Conservation (phyloP, 805 yeast genomes). For the Schwanniomyces yamadae region DNA sequence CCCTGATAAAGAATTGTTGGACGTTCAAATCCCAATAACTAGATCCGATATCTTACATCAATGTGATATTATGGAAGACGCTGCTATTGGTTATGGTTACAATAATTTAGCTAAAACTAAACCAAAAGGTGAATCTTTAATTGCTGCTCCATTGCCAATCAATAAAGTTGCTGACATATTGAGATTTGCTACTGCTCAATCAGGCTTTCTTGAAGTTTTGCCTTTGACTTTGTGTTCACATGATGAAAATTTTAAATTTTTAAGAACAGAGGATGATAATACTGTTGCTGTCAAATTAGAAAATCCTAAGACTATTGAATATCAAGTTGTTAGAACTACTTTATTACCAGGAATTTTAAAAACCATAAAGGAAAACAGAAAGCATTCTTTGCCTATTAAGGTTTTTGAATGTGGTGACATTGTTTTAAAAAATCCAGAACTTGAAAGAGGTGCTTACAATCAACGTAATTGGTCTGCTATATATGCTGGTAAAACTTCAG, state of each 20-base stretch:
- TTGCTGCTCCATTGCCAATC: conserved; percentile 86
- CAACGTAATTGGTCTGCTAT: conserved; percentile 95
- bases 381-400: conserved; percentile 90
- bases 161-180: conserved; percentile 89
- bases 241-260: conserved; percentile 90
- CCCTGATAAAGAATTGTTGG: conserved; percentile 48
- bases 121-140: conserved; percentile 74
- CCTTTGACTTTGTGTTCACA: conserved; percentile 95
- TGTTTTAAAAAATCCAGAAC: conserved; percentile 72
- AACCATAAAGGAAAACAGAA: conserved; percentile 93
- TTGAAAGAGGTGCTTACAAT: conserved; percentile 88
- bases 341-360: conserved; percentile 92
- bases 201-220: conserved; percentile 95
- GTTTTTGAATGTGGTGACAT: conserved; percentile 96
- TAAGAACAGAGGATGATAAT: conserved; percentile 71
- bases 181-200: conserved; percentile 86
- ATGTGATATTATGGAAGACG: conserved; percentile 98
- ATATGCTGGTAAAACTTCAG: conserved; percentile 91
- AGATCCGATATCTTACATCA: conserved; percentile 95
- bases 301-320: conserved; percentile 94
- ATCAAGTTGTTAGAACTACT: conserved; percentile 96
- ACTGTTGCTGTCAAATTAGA: conserved; percentile 85
- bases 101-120: conserved; percentile 78
- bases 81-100: conserved; percentile 94
- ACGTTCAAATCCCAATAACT: conserved; percentile 83